A percentile compares a stretch with the other conserved stretches of the same genome.
phyloP scores from a whole-genome alignment of 2,329 filamentous ascomycete genomes.

The Sporothrix curviconia region DNA sequence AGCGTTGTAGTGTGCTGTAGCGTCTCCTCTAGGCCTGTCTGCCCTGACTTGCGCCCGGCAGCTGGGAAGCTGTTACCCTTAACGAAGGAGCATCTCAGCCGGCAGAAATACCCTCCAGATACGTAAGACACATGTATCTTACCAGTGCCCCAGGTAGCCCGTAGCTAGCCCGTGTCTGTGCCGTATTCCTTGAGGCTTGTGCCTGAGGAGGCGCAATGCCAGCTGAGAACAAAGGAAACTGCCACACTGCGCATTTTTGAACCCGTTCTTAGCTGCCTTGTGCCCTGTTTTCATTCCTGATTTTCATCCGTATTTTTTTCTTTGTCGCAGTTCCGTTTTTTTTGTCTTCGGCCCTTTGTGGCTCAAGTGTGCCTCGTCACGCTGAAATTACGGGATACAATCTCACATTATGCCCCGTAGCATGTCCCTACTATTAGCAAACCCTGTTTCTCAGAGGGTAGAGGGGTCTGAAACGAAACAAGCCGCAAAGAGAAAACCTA shows the following conservation, averaged over 20 bases:
- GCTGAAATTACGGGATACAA: constrained; percentile 4
- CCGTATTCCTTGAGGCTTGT: neutral
- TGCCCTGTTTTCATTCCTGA: constrained; percentile 6
- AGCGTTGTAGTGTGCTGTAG: neutral
- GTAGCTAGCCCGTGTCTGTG: neutral
- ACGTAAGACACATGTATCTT: no score
- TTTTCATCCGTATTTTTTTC: neutral
- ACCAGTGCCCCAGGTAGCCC: neutral
- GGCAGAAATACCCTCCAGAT: neutral
- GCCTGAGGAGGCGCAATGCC: neutral
- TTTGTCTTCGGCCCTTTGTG: neutral
- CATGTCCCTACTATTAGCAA: neutral
- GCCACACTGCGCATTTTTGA: neutral
- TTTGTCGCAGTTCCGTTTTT: neutral
- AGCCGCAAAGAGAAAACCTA: neutral
- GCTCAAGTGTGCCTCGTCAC: neutral
- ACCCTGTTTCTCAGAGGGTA: neutral
- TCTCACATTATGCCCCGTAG: constrained; percentile 1
- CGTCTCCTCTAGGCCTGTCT: neutral
- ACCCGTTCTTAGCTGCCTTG: neutral
- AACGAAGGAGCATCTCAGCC: neutral
- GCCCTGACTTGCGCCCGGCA: neutral
- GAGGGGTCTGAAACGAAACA: neutral
- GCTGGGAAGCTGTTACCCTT: neutral
- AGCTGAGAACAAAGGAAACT: neutral